Percentiles rank a stretch among this genome's conserved stretches.
Conservation (phyloP, 23 red algal genomes). For the Gracilaria domingensis region DNA sequence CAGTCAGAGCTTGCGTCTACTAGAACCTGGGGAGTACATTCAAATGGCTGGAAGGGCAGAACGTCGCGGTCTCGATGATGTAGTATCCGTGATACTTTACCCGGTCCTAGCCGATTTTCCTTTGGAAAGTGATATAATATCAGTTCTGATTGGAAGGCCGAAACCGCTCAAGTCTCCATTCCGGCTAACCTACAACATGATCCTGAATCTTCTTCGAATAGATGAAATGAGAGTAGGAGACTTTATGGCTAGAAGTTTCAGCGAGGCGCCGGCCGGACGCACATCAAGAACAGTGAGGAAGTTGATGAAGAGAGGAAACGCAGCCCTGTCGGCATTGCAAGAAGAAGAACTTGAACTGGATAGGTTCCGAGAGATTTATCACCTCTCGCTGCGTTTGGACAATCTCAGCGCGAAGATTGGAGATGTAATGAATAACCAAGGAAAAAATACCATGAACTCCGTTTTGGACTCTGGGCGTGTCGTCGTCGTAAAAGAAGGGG, state of each 20-base stretch:
- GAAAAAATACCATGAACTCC: constrained; percentile 46
- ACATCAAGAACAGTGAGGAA: constrained; percentile 54
- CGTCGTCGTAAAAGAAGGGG: constrained; percentile 19
- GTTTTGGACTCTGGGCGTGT: constrained; percentile 46
- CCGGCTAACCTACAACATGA: constrained; percentile 99
- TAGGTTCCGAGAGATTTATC: constrained; percentile 43
- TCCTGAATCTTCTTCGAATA: constrained; percentile 95
- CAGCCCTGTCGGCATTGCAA: constrained; percentile 60
- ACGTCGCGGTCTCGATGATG: constrained; percentile 93
- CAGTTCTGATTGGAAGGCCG: constrained; percentile 80
- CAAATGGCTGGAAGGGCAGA: constrained; percentile 98
- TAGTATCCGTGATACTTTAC: constrained; percentile 84
- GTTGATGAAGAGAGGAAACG: constrained; percentile 68
- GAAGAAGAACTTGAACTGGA: constrained; percentile 39
- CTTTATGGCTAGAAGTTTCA: constrained; percentile 93
- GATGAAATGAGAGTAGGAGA: constrained; percentile 97
- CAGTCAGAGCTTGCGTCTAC: constrained; percentile 64
- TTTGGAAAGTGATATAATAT: constrained; percentile 75
- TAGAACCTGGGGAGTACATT: constrained; percentile 94
- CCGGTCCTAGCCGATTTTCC: constrained; percentile 81
- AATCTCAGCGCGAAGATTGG: constrained; percentile 33
- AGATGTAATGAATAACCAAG: constrained; percentile 7
- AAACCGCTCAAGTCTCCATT: constrained; percentile 84
- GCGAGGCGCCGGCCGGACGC: constrained; percentile 82
- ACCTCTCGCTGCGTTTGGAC: constrained; percentile 19